Percentiles rank a stretch among this genome's conserved stretches.
Evolutionary conservation across 768 basidiomycete species (phyloP).

Genomic region (Serendipita sp.): DNA sequence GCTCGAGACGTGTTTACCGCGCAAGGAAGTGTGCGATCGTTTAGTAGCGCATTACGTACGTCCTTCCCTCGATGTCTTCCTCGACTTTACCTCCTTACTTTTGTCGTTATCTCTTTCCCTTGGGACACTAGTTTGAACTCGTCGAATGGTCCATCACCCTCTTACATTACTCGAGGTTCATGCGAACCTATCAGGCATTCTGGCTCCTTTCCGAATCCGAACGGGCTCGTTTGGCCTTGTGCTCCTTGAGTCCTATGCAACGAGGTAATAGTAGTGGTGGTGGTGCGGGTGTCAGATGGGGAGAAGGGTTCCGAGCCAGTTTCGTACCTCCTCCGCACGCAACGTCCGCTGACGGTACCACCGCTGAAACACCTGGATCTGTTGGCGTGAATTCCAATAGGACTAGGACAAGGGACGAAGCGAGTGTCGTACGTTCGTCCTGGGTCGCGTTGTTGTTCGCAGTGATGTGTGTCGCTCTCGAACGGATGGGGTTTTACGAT

Average conservation of each 20-base stretch:
- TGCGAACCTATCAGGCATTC: not conserved
- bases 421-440: not conserved
- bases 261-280: too few species aligned
- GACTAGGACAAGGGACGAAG: too few species aligned
- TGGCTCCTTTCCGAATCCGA: not conserved
- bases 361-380: too few species aligned
- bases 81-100: too few species aligned
- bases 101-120: too few species aligned
- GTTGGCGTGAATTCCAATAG: too few species aligned
- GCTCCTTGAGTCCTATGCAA: not conserved
- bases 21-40: conserved; percentile 1
- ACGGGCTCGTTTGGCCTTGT: not conserved
- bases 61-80: not conserved
- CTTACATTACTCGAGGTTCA: not conserved
- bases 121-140: not conserved
- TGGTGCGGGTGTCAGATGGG: not conserved
- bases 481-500: not conserved
- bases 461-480: not conserved
- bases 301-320: not conserved
- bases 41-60: not conserved
- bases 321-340: not conserved
- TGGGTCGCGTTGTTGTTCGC: not conserved
- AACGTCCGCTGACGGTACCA: too few species aligned
- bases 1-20: not conserved
- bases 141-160: conserved; percentile 1